phyloP scores from a whole-genome alignment of 2,329 filamentous ascomycete genomes.

The Lojkania enalia region DNA sequence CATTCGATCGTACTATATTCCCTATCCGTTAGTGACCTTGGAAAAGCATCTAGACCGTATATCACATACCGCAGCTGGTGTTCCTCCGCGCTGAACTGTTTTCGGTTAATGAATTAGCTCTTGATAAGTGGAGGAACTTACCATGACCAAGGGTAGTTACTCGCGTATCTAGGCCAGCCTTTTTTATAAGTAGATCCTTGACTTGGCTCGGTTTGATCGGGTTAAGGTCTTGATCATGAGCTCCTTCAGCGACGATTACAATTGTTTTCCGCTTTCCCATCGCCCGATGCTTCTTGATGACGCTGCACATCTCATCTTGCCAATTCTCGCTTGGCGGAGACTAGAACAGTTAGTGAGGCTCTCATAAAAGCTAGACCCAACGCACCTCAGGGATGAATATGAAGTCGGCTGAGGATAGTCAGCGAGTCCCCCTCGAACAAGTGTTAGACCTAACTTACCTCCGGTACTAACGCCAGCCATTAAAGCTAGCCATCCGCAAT shows the following conservation, averaged over 20 bases:
- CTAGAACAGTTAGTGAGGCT: no score
- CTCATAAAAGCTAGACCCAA: no score
- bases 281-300: slow-evolving; percentile 72
- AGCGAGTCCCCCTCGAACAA: no score
- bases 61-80: slow-evolving; percentile 89
- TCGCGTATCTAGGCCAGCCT: slow-evolving; percentile 83
- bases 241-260: slow-evolving; percentile 95
- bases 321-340: slow-evolving; percentile 85
- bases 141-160: slow-evolving; percentile 94
- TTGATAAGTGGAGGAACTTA: no score
- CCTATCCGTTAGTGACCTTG: no score
- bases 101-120: no score
- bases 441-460: no score
- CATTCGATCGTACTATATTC: slow-evolving; percentile 93
- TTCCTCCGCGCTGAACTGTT: slow-evolving; percentile 96
- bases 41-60: no score
- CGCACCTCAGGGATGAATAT: slow-evolving; percentile 95
- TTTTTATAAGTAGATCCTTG: slow-evolving; percentile 82
- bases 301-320: slow-evolving; percentile 86
- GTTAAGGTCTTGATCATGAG: slow-evolving; percentile 68
- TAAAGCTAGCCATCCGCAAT: slow-evolving; percentile 96
- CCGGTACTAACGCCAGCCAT: slow-evolving; percentile 95
- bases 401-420: no score
- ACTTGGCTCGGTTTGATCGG: slow-evolving; percentile 82
- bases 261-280: slow-evolving; percentile 97